Conservation (phyloP, 2,329 filamentous ascomycete species). For the Ceratocystis ficicola region DNA sequence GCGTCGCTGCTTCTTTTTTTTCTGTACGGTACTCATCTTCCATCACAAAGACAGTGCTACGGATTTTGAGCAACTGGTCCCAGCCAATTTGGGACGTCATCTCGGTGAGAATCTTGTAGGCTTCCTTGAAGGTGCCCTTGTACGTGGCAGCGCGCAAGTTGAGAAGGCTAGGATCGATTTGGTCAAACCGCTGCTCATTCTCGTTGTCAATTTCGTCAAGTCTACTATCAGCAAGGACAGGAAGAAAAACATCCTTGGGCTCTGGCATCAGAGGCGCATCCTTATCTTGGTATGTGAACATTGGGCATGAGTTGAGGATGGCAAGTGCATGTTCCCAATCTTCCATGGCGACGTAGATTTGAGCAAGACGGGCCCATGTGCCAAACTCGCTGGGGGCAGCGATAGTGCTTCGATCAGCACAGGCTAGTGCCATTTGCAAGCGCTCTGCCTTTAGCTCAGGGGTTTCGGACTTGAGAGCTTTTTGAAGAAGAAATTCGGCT, state of each 20-base stretch:
- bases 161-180: slow-evolving; percentile 74
- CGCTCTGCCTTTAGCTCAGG: slow-evolving; percentile 51
- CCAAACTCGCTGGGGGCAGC: slow-evolving; percentile 94
- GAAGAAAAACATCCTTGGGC: slow-evolving; percentile 74
- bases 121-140: slow-evolving; percentile 89
- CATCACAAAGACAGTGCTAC: slow-evolving; percentile 98
- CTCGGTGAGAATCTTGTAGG: slow-evolving; percentile 86
- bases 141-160: slow-evolving; percentile 81
- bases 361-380: slow-evolving; percentile 86
- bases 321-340: slow-evolving; percentile 94
- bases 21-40: slow-evolving; percentile 95
- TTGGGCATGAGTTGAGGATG: slow-evolving; percentile 94
- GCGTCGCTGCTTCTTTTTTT: slow-evolving; percentile 46
- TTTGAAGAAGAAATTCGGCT: slow-evolving; percentile 79
- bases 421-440: slow-evolving; percentile 75
- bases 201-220: slow-evolving; percentile 95
- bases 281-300: slow-evolving; percentile 99
- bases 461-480: slow-evolving; percentile 49
- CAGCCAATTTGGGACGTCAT: slow-evolving; percentile 95
- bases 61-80: slow-evolving; percentile 88
- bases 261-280: slow-evolving; percentile 91
- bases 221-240: slow-evolving; percentile 75
- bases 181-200: slow-evolving; percentile 68
- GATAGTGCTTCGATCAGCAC: slow-evolving; percentile 86
- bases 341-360: slow-evolving; percentile 87